These are phyloP conservation scores for Pseudoscleropodium purum DNA, from an alignment of 225 moss, liverwort and hornwort genomes.

Conservation along the genomic window DNA sequence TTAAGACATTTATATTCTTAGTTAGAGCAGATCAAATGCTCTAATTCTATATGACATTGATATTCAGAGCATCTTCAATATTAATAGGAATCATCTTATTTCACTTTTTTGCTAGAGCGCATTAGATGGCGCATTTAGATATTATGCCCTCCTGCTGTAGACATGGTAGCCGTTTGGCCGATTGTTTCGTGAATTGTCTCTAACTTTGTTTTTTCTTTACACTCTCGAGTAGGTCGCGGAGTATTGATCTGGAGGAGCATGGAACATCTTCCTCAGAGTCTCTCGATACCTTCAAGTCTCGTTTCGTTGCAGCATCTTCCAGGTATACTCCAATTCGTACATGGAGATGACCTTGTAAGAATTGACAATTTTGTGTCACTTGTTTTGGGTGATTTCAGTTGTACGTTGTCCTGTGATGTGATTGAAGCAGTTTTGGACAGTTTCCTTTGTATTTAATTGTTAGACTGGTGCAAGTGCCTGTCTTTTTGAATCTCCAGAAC, in stretches of 20 bases:
- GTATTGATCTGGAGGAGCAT: constrained; percentile 42
- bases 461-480: background rate
- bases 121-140: background rate
- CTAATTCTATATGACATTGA: background rate
- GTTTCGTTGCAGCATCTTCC: constrained; percentile 64
- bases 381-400: background rate
- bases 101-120: background rate
- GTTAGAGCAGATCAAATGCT: background rate
- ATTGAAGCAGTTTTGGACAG: background rate
- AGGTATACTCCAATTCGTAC: constrained; percentile 23
- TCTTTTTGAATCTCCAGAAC: background rate
- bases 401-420: background rate
- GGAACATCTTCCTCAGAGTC: constrained; percentile 59
- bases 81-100: background rate
- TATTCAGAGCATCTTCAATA: background rate
- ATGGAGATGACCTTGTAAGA: background rate
- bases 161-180: background rate
- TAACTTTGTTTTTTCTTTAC: background rate
- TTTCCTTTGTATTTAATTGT: background rate
- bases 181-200: background rate
- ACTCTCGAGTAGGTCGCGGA: constrained; percentile 23
- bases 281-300: constrained; percentile 66
- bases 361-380: background rate
- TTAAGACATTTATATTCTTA: background rate
- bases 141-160: background rate